Conservation (phyloP, 805 yeast species). For the Candida argentea region DNA sequence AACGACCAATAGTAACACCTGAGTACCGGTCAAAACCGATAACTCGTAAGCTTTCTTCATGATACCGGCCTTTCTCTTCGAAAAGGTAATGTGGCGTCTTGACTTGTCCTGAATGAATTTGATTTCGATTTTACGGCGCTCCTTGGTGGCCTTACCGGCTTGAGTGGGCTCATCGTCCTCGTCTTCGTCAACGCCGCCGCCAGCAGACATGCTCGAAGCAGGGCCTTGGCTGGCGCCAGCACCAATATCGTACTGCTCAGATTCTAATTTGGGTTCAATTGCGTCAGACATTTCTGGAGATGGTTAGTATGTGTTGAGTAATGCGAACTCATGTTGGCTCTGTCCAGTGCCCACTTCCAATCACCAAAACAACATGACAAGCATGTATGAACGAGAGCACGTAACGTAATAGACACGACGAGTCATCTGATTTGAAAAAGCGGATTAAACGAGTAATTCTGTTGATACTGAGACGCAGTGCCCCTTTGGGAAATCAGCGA, state of each 20-base stretch:
- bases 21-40: slow-evolving; percentile 94
- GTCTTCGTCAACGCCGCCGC: slow-evolving; percentile 25
- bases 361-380: too few species aligned
- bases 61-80: slow-evolving; percentile 97
- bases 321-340: too few species aligned
- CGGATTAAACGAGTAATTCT: too few species aligned
- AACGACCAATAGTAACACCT: slow-evolving; percentile 87
- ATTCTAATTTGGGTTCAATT: slow-evolving; percentile 30
- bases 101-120: slow-evolving; percentile 96
- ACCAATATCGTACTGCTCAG: slow-evolving; percentile 11
- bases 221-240: slow-evolving; percentile 5
- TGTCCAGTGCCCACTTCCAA: too few species aligned
- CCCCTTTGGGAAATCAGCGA: too few species aligned
- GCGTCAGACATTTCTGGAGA: slow-evolving; percentile 27
- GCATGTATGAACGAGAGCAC: too few species aligned
- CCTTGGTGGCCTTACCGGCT: slow-evolving; percentile 42
- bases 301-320: slow-evolving; percentile 7
- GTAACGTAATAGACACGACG: too few species aligned
- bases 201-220: slow-evolving; percentile 12
- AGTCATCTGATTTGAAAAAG: too few species aligned
- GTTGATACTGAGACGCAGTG: too few species aligned
- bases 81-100: slow-evolving; percentile 94
- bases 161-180: slow-evolving; percentile 43
- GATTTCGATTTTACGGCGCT: slow-evolving; percentile 86
- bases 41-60: slow-evolving; percentile 99